These are phyloP conservation scores for Pelargonium citronellum DNA, from an alignment of 441 rosid species.

Conservation along the genomic window DNA sequence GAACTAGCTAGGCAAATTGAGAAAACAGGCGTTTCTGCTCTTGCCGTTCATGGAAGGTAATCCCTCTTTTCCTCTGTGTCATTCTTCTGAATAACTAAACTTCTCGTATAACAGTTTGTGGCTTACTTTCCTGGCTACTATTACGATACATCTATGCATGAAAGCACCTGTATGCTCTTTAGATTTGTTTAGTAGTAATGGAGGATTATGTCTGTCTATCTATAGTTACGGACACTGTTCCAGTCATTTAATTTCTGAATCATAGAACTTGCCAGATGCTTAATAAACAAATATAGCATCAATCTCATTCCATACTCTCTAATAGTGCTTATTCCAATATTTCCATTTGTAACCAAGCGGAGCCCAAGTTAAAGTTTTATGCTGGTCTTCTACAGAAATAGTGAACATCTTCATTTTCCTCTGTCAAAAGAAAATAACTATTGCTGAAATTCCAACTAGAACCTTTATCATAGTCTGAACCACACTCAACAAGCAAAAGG, in stretches of 20 bases:
- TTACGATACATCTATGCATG: not conserved
- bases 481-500: not conserved
- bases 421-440: not conserved
- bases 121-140: not conserved
- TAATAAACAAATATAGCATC: not conserved
- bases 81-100: not conserved
- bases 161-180: not conserved
- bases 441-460: not conserved
- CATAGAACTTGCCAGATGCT: not conserved
- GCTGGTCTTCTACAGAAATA: not conserved
- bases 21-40: conserved; percentile 82
- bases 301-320: not conserved
- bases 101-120: not conserved
- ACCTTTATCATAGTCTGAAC: not conserved
- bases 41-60: conserved; percentile 91
- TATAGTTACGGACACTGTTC: too few relatives aligned
- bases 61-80: conserved; percentile 13
- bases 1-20: conserved; percentile 85
- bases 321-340: not conserved
- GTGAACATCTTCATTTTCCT: not conserved
- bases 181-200: not conserved
- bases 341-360: not conserved
- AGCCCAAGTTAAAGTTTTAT: not conserved
- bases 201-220: too few relatives aligned
- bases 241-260: too few relatives aligned